Conservation (phyloP, 768 basidiomycete species). For the Cyclocybe cylindracea region DNA sequence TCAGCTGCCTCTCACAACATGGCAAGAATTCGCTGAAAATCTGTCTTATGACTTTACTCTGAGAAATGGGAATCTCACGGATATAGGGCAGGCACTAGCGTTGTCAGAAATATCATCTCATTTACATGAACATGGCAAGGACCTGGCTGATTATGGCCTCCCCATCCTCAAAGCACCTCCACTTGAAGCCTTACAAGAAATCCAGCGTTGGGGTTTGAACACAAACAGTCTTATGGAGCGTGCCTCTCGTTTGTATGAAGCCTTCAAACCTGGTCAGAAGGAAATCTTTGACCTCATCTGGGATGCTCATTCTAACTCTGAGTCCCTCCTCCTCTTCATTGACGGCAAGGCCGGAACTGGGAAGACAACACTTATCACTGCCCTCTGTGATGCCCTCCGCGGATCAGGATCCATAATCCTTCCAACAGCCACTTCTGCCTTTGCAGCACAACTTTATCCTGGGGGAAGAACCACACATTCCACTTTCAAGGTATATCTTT, state of each 20-base stretch:
- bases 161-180: conserved; percentile 21
- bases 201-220: conserved; percentile 7
- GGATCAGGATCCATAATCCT: conserved; percentile 27
- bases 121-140: conserved; percentile 17
- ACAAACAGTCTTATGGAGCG: background rate
- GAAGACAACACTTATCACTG: conserved; percentile 37
- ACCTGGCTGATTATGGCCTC: conserved; percentile 26
- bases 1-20: conserved; percentile 7
- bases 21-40: conserved; percentile 1
- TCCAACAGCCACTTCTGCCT: conserved; percentile 37
- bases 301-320: no score
- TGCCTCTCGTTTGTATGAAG: no score
- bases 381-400: conserved; percentile 32
- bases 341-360: conserved; percentile 43
- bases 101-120: conserved; percentile 1
- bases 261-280: no score
- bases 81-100: background rate
- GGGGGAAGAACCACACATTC: conserved; percentile 39
- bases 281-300: no score
- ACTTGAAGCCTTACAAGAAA: conserved; percentile 4
- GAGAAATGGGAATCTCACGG: background rate
- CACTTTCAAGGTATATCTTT: conserved; percentile 32
- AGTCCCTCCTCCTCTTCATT: conserved; percentile 28
- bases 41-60: conserved; percentile 15
- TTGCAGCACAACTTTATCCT: conserved; percentile 39